Conservation (phyloP, 768 basidiomycete species). For the Russula earlei region DNA sequence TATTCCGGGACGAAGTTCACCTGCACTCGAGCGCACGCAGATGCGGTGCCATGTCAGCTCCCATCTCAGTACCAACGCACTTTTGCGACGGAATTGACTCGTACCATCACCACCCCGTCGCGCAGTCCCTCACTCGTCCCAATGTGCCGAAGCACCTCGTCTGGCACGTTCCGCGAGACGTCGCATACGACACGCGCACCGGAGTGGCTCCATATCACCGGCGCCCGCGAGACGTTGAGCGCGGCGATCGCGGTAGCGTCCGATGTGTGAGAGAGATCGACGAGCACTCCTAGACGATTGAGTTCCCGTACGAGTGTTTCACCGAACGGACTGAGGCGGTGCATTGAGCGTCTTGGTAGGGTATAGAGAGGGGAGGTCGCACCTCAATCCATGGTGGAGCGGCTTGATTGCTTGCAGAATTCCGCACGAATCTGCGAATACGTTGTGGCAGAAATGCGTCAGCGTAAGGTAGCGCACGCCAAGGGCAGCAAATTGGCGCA, state of each 20-base stretch:
- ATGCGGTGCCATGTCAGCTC: not conserved
- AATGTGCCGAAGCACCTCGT: slow-evolving; percentile 62
- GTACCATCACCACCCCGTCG: slow-evolving; percentile 83
- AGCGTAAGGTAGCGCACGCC: slow-evolving; percentile 93
- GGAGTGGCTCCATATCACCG: slow-evolving; percentile 93
- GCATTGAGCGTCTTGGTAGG: not conserved
- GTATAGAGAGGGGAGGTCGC: slow-evolving; percentile 4
- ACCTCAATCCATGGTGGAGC: slow-evolving; percentile 62
- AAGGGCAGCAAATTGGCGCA: slow-evolving; percentile 72
- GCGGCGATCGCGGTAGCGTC: slow-evolving; percentile 82
- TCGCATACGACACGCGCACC: slow-evolving; percentile 74
- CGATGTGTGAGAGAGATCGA: slow-evolving; percentile 89
- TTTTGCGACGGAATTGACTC: slow-evolving; percentile 1
- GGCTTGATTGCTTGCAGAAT: slow-evolving; percentile 43
- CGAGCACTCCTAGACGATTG: slow-evolving; percentile 88
- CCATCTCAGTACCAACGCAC: not conserved
- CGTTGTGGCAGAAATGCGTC: slow-evolving; percentile 87
- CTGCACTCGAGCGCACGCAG: slow-evolving; percentile 28
- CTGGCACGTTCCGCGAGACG: slow-evolving; percentile 73
- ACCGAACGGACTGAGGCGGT: slow-evolving; percentile 50
- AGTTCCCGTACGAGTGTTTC: slow-evolving; percentile 72
- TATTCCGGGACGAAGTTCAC: slow-evolving; percentile 75
- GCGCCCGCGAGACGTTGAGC: slow-evolving; percentile 46
- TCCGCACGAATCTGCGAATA: slow-evolving; percentile 79
- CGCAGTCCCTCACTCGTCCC: slow-evolving; percentile 55